A percentile compares a stretch with the other conserved stretches of the same genome.
Conservation (phyloP, 345 rosid genomes). For the Jatropha curcas region DNA sequence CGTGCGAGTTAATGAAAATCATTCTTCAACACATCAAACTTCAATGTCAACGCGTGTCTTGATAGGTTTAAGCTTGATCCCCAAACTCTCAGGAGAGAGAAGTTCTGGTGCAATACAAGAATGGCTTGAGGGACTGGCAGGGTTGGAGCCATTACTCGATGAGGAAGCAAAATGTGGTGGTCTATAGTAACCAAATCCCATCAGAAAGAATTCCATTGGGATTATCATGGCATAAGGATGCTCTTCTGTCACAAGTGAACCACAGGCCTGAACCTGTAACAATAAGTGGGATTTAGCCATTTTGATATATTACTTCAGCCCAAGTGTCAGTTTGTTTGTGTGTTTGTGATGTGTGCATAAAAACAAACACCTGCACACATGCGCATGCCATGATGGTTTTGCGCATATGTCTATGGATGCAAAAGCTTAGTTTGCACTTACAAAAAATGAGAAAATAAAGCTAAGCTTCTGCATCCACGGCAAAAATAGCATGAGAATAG, state of each 20-base stretch:
- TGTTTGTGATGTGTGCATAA: not conserved
- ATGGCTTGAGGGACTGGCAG: conserved; percentile 40
- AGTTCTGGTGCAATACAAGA: conserved; percentile 57
- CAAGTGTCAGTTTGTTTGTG: not conserved
- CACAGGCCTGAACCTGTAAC: conserved; percentile 59
- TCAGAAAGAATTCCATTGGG: conserved; percentile 57
- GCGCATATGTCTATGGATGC: no score
- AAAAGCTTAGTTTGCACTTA: no score
- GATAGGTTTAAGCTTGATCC: conserved; percentile 68
- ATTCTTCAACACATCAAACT: conserved; percentile 17
- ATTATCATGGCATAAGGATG: conserved; percentile 65
- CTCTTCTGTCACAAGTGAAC: conserved; percentile 68
- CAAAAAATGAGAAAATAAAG: no score
- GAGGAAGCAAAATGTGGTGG: conserved; percentile 33
- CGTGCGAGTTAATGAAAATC: not conserved
- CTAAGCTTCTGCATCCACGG: no score
- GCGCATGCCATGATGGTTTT: not conserved
- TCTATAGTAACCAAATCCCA: conserved; percentile 51
- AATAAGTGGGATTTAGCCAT: not conserved
- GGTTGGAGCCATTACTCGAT: conserved; percentile 39
- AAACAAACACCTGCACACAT: not conserved
- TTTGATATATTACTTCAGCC: not conserved
- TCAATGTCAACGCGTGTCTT: conserved; percentile 44
- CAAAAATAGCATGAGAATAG: not conserved
- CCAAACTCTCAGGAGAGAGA: conserved; percentile 59